phyloP scores from a whole-genome alignment of 192 early-diverging fungal species.

The Coemansia sp. region DNA sequence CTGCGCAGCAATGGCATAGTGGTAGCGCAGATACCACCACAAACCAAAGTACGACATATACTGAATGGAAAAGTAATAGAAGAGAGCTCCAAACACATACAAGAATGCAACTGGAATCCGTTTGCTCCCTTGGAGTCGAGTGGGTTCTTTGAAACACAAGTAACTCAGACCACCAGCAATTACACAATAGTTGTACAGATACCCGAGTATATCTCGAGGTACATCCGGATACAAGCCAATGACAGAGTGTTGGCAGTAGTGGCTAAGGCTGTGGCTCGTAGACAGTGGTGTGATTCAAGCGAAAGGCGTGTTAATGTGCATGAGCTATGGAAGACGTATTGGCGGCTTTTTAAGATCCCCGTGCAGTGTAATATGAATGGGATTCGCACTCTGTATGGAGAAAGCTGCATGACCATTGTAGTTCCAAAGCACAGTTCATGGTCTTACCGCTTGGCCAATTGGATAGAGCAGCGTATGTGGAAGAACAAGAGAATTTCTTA shows the following conservation, averaged over 20 bases:
- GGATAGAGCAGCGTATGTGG: constrained; percentile 20
- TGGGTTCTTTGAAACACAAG: constrained; percentile 26
- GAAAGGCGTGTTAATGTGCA: constrained; percentile 13
- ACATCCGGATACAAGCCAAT: constrained; percentile 27
- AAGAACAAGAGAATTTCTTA: no score
- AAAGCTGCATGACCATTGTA: constrained; percentile 14
- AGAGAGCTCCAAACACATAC: constrained; percentile 7
- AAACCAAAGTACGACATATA: constrained; percentile 22
- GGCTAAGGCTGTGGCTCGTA: constrained; percentile 36
- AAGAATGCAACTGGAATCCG: constrained; percentile 37
- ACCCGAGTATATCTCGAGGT: constrained; percentile 31
- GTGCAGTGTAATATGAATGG: constrained; percentile 18
- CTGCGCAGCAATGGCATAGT: constrained; percentile 31
- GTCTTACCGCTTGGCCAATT: constrained; percentile 10
- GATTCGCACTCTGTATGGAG: constrained; percentile 23
- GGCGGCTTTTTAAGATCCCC: constrained; percentile 28
- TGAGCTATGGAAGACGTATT: constrained; percentile 40
- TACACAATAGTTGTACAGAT: constrained; percentile 23
- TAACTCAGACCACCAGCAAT: constrained; percentile 9
- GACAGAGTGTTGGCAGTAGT: constrained; percentile 28
- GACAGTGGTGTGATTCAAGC: constrained; percentile 24
- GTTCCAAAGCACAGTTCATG: constrained; percentile 12
- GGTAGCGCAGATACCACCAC: constrained; percentile 17
- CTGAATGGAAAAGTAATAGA: constrained; percentile 29
- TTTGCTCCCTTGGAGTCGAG: constrained; percentile 21